Base-by-base conservation (phyloP, 768 basidiomycete genomes). In the Termitomyces sp. region DNA sequence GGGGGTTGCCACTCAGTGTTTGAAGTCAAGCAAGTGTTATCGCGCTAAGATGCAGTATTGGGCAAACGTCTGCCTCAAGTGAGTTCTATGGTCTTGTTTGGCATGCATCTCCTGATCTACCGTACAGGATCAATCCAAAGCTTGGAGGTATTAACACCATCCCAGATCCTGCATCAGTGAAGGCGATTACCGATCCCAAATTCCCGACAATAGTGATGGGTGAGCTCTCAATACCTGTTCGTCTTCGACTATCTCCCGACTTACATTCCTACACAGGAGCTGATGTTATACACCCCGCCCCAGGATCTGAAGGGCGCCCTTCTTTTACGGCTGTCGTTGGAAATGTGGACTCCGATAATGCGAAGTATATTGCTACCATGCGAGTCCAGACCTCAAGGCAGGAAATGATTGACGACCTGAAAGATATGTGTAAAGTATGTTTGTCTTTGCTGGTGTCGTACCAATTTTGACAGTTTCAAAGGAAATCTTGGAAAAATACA, bases 41-140 rank as follows among this genome's bases (percentile, higher is more conserved):
- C 67, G 79, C 0, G 90, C 88, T 0, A 91, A 85, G 52, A 65
- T 76, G 0, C 91, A 93, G 57, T 94, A 91, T 56, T 93, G 80
- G 65, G 89, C 89, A 0, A 94, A 93, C 57, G 86, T 92, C 0
- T 83, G 83, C 62, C 66, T 93, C 11, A 92, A 93, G 91, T 90
- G 58, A 47, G 84, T 69, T 7, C 20, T 40, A 3, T 6, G 25
- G 9, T 13, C 45, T 44, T 7, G 44, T 23, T 39, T n/a, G n/a
- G 18, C 41, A 32, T 56, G 56, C 33, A 15, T 40, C 36, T 5
- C 20, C 16, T 7, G 20, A 39, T 45, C 12, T 51, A 1, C 7
- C 10, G 13, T 7, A 44, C 52, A 92, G 90, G 64, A 76, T 92
- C 53, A 93, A 93, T 54, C 89, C 87, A 3, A 93, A 93, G 66